Percentiles rank a stretch among this genome's conserved stretches.
Conservation (phyloP, 495 filamentous ascomycete genomes). For the Penicillium longicatenatum region DNA sequence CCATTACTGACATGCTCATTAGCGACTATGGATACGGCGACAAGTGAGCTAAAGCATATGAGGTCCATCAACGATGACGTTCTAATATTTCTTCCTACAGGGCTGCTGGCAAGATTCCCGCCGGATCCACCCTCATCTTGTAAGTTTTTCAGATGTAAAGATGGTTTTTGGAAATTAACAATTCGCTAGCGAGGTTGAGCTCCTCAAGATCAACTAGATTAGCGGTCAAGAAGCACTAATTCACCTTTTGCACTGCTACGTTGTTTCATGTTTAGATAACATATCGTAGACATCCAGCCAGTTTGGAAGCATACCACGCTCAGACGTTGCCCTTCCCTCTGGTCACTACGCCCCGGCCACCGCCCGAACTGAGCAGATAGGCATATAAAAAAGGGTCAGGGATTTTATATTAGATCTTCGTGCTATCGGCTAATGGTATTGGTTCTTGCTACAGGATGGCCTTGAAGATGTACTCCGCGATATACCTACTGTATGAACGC, state of each 20-base stretch:
- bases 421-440: no score
- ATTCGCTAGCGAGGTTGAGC: slow-evolving; percentile 44
- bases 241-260: neutral
- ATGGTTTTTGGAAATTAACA: slow-evolving; percentile 11
- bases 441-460: no score
- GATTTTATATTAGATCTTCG: no score
- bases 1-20: neutral
- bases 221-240: neutral
- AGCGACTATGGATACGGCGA: slow-evolving; percentile 80
- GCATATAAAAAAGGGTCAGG: no score
- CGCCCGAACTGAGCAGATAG: no score
- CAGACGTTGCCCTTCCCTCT: no score
- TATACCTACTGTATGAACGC: no score
- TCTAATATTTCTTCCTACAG: slow-evolving; percentile 49
- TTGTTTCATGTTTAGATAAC: neutral
- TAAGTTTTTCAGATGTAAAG: slow-evolving; percentile 32
- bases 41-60: slow-evolving; percentile 49
- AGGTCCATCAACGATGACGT: neutral
- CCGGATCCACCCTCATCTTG: slow-evolving; percentile 52
- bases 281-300: no score
- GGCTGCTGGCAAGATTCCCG: slow-evolving; percentile 51
- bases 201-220: slow-evolving; percentile 40
- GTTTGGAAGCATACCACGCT: no score
- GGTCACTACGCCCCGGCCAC: no score
- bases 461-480: no score